A percentile compares a stretch with the other conserved stretches of the same genome.
phyloP scores from a whole-genome alignment of 176 grass and related monocot species.

The barley (Hordeum vulgare) region DNA sequence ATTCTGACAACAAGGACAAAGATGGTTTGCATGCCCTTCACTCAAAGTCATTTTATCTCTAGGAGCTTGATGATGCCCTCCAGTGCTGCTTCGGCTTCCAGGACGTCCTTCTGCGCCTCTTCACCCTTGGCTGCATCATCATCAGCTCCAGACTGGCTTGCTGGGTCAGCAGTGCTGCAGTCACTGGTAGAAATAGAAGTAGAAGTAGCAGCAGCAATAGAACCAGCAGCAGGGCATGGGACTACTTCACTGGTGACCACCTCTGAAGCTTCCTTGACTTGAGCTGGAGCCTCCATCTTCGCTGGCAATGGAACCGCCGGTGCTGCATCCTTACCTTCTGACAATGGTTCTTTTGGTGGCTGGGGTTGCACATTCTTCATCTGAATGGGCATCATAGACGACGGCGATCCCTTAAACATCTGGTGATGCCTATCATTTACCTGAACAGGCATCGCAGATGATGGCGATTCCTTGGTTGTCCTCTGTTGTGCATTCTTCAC shows the following conservation, averaged over 20 bases:
- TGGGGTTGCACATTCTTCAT: conserved; percentile 52
- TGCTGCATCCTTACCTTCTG: not conserved
- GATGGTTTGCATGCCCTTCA: not conserved
- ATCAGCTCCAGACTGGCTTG: not conserved
- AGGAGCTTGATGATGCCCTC: conserved; percentile 45
- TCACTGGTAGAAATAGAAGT: not conserved
- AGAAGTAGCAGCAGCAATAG: not conserved
- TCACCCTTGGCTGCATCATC: not conserved
- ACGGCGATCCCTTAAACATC: conserved; percentile 13
- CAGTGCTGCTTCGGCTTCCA: conserved; percentile 9
- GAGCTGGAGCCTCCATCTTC: conserved; percentile 29
- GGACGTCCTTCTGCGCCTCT: not conserved
- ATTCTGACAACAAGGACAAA: conserved; percentile 26
- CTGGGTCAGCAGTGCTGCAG: not conserved
- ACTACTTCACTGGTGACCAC: not conserved
- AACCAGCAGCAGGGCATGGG: not conserved
- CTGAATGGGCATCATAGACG: conserved; percentile 44
- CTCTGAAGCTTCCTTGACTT: conserved; percentile 37
- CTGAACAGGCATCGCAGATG: conserved; percentile 50
- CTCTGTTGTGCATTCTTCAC: conserved; percentile 46
- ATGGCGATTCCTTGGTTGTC: conserved; percentile 5
- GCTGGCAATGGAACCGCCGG: not conserved
- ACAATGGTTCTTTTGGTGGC: not conserved
- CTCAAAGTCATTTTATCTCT: conserved; percentile 36
- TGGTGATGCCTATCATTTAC: conserved; percentile 44